Evolutionary conservation across 306 rosid species (phyloP), one percentile per base, ranked within the genome.

Genomic region (Lathyrus aphaca): DNA sequence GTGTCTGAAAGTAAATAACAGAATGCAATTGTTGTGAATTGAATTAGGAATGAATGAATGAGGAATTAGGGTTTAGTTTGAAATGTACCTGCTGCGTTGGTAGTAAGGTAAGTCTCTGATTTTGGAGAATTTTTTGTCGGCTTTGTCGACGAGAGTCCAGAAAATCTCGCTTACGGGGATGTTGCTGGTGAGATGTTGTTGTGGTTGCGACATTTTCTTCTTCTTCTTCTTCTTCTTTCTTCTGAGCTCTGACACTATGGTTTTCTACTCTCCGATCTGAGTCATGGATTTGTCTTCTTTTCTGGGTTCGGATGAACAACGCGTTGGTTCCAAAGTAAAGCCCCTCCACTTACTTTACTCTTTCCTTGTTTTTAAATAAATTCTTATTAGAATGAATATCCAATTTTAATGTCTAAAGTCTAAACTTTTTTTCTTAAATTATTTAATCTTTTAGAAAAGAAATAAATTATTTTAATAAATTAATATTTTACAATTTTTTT

Each of bases 111-210:
- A 78, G 84, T 87, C 88, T 60, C 85, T 79, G 86, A 90, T 90
- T 74, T 90, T 90, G 74, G 93, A 83, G 84, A 90, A 90, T 53
- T 90, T 90, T 81, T 90, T 85, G 72, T 90, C 93, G 7, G 96
- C 93, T 82, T 87, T 85, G 19, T 87, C 88, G 45, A 82, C 89
- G 10, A 90, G 84, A 71, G 89, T 76, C 93, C 93, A 90, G 81
- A 85, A 90, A 30, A 75, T 64, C 65, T 90, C 96, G 81, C 84
- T 87, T 56, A 79, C 89, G 5, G 93, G 89, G 43, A 87, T 81
- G 77, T 21, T 74, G 58, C 68, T 74, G 79, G 16, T 78, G 1
- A 42, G 35, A 16, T 61, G 55, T 14, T 23, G 64, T 10, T 58
- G 82, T 40, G 39, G 72, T 5, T 77, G 76, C 65, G 78, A 60